A percentile compares a stretch with the other conserved stretches of the same genome.
phyloP scores from a whole-genome alignment of 345 rosid genomes.

The Hypericum androsaemum region DNA sequence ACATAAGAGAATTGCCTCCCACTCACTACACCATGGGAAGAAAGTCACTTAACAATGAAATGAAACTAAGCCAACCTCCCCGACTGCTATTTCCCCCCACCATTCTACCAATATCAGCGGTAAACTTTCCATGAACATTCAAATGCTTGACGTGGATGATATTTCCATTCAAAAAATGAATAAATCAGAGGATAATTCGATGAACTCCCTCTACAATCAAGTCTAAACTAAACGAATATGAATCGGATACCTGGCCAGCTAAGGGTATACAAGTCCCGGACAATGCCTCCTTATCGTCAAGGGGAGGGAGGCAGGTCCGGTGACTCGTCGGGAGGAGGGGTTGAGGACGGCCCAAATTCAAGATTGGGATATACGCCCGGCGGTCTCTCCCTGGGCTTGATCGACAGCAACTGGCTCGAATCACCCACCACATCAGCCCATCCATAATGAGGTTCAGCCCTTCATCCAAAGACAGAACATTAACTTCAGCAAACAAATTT shows the following conservation, averaged over 20 bases:
- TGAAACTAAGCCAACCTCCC: too few species aligned
- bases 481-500: background rate
- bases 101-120: too few species aligned
- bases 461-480: slow-evolving; percentile 17
- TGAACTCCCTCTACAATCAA: too few species aligned
- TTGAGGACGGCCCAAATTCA: slow-evolving; percentile 53
- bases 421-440: slow-evolving; percentile 97
- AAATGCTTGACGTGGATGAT: too few species aligned
- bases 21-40: too few species aligned
- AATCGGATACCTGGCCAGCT: background rate
- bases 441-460: slow-evolving; percentile 98
- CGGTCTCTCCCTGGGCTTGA: slow-evolving; percentile 67
- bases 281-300: slow-evolving; percentile 10
- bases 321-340: slow-evolving; percentile 38
- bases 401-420: slow-evolving; percentile 72
- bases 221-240: background rate
- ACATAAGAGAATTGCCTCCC: too few species aligned
- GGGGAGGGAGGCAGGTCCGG: slow-evolving; percentile 17
- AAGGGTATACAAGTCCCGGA: slow-evolving; percentile 10
- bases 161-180: too few species aligned
- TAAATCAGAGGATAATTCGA: too few species aligned
- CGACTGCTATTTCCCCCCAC: too few species aligned
- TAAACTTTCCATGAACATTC: too few species aligned
- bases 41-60: too few species aligned
- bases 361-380: slow-evolving; percentile 77